Evolutionary conservation across 1,284 basidiomycete genomes (phyloP).

Genomic region (Leccinum pallidistipes): DNA sequence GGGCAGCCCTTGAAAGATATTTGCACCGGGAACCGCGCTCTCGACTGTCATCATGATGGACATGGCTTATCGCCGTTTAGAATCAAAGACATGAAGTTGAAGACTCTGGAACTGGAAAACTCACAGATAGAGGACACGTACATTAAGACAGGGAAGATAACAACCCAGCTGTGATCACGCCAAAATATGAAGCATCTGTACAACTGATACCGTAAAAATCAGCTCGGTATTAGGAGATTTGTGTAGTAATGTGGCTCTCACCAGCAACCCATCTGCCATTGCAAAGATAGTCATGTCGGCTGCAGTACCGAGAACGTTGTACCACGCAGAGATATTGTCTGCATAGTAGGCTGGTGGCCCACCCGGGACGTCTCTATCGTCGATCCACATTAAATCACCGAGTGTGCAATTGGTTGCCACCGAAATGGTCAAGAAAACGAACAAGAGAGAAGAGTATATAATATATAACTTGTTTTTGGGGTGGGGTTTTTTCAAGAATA

Average conservation of each 20-base stretch:
- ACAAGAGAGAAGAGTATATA: conserved; percentile 3
- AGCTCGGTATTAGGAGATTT: not conserved
- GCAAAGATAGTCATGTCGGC: conserved; percentile 1
- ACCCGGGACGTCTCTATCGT: conserved; percentile 1
- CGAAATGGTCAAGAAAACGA: conserved; percentile 2
- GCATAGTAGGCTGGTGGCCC: conserved; percentile 1
- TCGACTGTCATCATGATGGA: conserved; percentile 2
- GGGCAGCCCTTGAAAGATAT: conserved; percentile 2
- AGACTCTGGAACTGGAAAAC: not conserved
- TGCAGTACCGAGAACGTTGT: conserved; percentile 2
- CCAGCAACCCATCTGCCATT: conserved; percentile 10
- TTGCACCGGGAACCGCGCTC: conserved; percentile 1
- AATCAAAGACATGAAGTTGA: not conserved
- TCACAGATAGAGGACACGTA: conserved; percentile 1
- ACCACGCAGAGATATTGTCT: conserved; percentile 5
- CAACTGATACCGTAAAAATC: not conserved
- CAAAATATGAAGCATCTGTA: conserved; percentile 8
- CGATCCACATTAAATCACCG: conserved; percentile 7
- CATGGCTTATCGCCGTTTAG: not conserved
- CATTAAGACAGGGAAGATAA: not conserved
- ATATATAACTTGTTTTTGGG: conserved; percentile 1
- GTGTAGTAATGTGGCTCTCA: not conserved
- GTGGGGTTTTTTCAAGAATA: not conserved
- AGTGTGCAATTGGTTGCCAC: conserved; percentile 4
- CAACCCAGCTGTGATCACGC: conserved; percentile 1